These are phyloP conservation scores for Ormosia semicastrata DNA, from an alignment of 306 rosid species.

Conservation along the genomic window DNA sequence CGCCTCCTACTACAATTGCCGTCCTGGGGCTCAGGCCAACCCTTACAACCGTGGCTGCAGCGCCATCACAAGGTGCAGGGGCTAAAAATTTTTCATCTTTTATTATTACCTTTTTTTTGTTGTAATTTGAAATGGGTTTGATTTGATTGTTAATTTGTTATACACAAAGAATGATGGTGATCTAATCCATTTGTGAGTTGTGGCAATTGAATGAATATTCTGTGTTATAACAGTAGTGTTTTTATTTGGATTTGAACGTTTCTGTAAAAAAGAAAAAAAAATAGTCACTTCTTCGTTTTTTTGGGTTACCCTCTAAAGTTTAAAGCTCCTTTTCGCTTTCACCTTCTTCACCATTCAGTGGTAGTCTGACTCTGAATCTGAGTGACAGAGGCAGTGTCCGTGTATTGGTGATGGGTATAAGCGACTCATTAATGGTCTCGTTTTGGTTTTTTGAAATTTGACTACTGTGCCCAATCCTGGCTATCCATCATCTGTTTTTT, in stretches of 20 bases:
- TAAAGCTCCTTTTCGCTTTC: neutral
- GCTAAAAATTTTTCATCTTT: conserved; percentile 35
- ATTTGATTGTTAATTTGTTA: conserved; percentile 41
- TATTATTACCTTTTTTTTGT: neutral
- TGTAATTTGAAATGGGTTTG: conserved; percentile 34
- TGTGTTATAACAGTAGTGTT: neutral
- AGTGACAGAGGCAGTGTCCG: neutral
- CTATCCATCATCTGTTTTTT: neutral
- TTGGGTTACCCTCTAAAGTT: neutral
- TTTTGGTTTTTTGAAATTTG: neutral
- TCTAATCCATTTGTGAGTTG: neutral
- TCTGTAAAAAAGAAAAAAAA: neutral
- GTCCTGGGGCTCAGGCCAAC: conserved; percentile 81
- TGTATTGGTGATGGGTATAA: conserved; percentile 12
- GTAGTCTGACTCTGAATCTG: neutral
- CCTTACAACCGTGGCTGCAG: conserved; percentile 95
- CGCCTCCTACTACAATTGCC: conserved; percentile 88
- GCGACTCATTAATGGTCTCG: neutral
- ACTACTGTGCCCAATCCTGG: no score
- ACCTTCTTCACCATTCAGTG: neutral
- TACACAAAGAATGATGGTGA: conserved; percentile 12
- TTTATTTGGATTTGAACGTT: neutral
- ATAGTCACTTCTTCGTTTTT: neutral
- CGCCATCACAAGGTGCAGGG: conserved; percentile 89
- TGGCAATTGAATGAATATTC: neutral